Evolutionary conservation across 208 protist genomes (phyloP).

Genomic region (Acanthamoeba rhysodes): DNA sequence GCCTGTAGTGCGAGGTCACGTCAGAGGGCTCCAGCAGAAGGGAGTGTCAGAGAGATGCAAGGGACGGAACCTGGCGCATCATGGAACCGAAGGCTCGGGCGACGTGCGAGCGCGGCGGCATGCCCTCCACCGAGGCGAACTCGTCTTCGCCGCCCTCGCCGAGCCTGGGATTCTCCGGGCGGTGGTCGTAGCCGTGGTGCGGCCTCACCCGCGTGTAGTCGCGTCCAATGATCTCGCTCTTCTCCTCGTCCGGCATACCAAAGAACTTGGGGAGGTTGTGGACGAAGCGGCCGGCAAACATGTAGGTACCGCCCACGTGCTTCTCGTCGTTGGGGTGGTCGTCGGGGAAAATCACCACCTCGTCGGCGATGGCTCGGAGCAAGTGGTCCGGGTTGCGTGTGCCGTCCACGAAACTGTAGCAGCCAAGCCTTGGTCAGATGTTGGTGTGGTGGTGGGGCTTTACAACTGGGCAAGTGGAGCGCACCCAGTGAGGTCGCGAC

Average conservation of each 20-base stretch:
- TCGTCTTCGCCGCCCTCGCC: constrained; percentile 44
- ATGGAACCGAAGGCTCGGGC: constrained; percentile 36
- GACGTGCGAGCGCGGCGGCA: constrained; percentile 2
- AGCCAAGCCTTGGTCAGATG: not conserved
- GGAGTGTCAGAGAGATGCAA: not conserved
- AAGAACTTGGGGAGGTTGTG: constrained; percentile 72
- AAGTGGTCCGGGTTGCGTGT: constrained; percentile 61
- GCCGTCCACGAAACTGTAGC: constrained; percentile 48
- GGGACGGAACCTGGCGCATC: constrained; percentile 1
- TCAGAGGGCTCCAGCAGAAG: not conserved
- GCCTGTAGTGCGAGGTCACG: not conserved
- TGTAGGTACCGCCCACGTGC: constrained; percentile 64
- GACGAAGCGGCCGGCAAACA: constrained; percentile 74
- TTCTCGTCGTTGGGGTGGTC: constrained; percentile 49
- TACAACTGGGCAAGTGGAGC: no score
- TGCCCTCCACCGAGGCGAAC: constrained; percentile 6
- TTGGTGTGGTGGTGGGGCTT: not conserved
- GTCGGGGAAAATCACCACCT: constrained; percentile 68
- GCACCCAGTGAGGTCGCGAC: constrained; percentile 5
- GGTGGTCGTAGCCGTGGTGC: constrained; percentile 45
- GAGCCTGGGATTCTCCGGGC: constrained; percentile 55
- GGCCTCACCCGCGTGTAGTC: constrained; percentile 29
- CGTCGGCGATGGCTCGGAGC: constrained; percentile 48
- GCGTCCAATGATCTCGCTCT: constrained; percentile 60
- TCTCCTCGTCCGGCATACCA: constrained; percentile 28